phyloP scores from a whole-genome alignment of 306 rosid genomes.

The Trifolium pratense region DNA sequence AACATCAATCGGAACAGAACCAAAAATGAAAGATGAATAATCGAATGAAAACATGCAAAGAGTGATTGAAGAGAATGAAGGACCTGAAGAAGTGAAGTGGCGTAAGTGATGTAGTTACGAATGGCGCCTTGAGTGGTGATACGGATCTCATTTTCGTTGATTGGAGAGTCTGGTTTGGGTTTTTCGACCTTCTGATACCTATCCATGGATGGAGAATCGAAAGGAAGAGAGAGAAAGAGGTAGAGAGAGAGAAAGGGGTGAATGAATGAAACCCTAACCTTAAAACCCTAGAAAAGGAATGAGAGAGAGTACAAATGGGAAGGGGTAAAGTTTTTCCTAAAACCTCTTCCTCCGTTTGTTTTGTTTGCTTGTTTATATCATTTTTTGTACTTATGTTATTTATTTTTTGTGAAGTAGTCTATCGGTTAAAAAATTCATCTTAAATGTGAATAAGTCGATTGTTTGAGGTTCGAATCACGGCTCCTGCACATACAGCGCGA shows the following conservation, averaged over 20 bases:
- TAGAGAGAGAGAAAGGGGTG: background rate
- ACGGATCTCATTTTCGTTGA: slow-evolving; percentile 87
- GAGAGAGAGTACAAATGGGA: background rate
- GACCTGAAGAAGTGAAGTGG: slow-evolving; percentile 91
- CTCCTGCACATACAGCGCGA: too few relatives aligned
- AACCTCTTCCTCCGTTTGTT: slow-evolving; percentile 37
- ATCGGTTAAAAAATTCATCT: too few relatives aligned
- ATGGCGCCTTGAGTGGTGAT: slow-evolving; percentile 96
- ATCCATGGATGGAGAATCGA: slow-evolving; percentile 60
- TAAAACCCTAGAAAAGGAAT: slow-evolving; percentile 38
- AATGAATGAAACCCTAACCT: slow-evolving; percentile 37
- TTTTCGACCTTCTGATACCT: slow-evolving; percentile 92
- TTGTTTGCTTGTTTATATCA: background rate
- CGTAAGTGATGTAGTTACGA: slow-evolving; percentile 96
- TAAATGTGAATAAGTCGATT: too few relatives aligned
- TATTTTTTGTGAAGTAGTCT: too few relatives aligned
- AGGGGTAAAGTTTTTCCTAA: slow-evolving; percentile 40
- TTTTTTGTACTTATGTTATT: too few relatives aligned
- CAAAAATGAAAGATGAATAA: background rate
- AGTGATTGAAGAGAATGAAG: slow-evolving; percentile 21
- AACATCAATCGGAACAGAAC: slow-evolving; percentile 5
- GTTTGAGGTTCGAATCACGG: too few relatives aligned
- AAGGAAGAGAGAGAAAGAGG: background rate
- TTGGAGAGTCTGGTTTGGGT: slow-evolving; percentile 79
- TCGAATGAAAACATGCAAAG: background rate